Evolutionary conservation across 352 stramenopile species (phyloP), one percentile per base, ranked within the genome.

Genomic region (Globisporangium viniferum): DNA sequence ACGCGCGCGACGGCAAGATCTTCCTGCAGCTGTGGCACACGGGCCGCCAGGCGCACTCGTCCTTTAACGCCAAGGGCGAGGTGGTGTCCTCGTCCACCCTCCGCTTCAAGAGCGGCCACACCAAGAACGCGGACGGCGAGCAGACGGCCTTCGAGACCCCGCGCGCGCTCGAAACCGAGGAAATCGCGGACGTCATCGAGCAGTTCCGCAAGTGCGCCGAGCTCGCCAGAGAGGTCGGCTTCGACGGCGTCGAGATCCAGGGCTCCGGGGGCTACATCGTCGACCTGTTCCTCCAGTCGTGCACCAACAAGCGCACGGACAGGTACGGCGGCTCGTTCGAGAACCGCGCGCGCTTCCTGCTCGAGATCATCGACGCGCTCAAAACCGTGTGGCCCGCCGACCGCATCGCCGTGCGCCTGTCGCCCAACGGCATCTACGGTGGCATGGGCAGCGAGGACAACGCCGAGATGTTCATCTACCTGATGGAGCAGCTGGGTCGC

Each of bases 211-310:
- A 20, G 35, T 33, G 59, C 12, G 59, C 59, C 7, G 59, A 41
- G 41, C 59, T 10, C 5, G 59, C 59, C 31, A 65, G 46, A 20
- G 4, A 39, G 2, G 59, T 27, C 5, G 41, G 73, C 73, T 22
- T 97, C 69, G 91, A 97, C 55, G 89, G 90, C 24, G 76, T 97
- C 31, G 88, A 97, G 64, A 66, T 97, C 36, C 91, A 97, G 69
- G 66, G 15, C 24, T 90, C 82, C 7, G 93, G 97, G 64, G 91
- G 90, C 15, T 97, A 97, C 64, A 71, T 97, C 22, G 66, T 97
- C 46, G 87, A 97, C 67, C 73, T 92, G 62, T 94, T 95, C 69
- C 69, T 97, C 14, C 44, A 49, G 44, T 49, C 44, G 5, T 10
- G 5, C 44, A 49, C 44, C 5, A 22, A 49, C 44, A n/a, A 22